Conservation (phyloP, 73 alveolate genomes). For the Stentor roeselii region DNA sequence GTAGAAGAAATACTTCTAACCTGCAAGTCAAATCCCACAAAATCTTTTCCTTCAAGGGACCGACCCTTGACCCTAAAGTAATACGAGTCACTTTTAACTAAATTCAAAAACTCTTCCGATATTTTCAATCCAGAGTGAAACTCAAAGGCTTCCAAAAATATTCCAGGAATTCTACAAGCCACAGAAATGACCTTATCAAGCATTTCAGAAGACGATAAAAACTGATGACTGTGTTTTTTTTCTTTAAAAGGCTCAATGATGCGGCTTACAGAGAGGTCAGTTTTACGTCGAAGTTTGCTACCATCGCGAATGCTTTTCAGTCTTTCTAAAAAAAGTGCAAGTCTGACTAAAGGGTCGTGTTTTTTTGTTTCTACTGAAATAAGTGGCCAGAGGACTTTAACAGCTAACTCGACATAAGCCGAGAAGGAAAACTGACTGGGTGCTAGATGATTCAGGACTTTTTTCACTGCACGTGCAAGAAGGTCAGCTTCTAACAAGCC, state of each 20-base stretch:
- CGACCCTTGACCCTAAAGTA: conserved; percentile 29
- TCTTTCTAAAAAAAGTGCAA: background rate
- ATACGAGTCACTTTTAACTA: conserved; percentile 35
- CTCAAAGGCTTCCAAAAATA: conserved; percentile 42
- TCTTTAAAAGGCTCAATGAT: background rate
- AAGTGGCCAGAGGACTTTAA: background rate
- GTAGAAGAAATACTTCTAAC: background rate
- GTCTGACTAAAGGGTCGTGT: background rate
- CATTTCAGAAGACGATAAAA: background rate
- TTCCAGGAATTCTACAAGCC: conserved; percentile 35
- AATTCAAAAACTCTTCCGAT: conserved; percentile 31
- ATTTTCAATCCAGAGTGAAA: conserved; percentile 32
- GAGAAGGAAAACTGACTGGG: background rate
- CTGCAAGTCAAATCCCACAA: background rate
- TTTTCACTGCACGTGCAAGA: conserved; percentile 44
- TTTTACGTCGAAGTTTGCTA: background rate
- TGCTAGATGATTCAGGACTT: conserved; percentile 25
- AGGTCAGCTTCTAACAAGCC: conserved; percentile 40
- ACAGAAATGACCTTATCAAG: background rate
- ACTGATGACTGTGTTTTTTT: background rate
- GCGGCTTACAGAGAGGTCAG: background rate
- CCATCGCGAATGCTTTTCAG: background rate
- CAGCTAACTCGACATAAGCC: background rate
- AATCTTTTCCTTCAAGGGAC: background rate
- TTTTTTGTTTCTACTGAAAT: background rate